A percentile compares a stretch with the other conserved stretches of the same genome.
phyloP scores from a whole-genome alignment of 2,329 filamentous ascomycete genomes.

The Pyricularia grisea region DNA sequence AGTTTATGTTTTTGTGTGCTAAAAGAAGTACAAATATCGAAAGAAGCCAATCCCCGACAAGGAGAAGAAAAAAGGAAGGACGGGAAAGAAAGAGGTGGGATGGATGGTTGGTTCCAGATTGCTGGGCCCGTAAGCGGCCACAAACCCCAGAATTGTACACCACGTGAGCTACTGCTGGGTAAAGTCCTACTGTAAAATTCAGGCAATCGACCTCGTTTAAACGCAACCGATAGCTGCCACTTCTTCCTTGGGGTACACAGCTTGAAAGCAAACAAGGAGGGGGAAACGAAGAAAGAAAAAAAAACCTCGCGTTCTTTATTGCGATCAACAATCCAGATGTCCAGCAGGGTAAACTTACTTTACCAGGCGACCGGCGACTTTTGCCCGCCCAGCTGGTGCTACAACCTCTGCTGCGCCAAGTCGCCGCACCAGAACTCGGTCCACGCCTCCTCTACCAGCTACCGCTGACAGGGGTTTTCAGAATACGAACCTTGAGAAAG shows the following conservation, averaged over 20 bases:
- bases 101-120: neutral
- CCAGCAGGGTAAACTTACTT: neutral
- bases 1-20: neutral
- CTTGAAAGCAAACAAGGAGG: fast-evolving
- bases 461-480: neutral
- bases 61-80: neutral
- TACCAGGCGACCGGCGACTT: neutral
- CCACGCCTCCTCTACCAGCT: neutral
- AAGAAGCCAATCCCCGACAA: neutral
- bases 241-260: neutral
- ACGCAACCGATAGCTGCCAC: neutral
- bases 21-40: neutral
- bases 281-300: neutral
- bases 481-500: neutral
- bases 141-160: neutral
- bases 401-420: neutral
- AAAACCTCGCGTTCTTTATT: neutral
- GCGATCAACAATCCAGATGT: too few relatives aligned
- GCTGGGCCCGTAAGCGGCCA: neutral
- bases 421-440: neutral
- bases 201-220: neutral
- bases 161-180: neutral
- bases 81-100: neutral
- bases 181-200: neutral
- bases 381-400: neutral